These are phyloP conservation scores for Penicillium sp. DNA, from an alignment of 2,329 filamentous ascomycete genomes.

Conservation along the genomic window DNA sequence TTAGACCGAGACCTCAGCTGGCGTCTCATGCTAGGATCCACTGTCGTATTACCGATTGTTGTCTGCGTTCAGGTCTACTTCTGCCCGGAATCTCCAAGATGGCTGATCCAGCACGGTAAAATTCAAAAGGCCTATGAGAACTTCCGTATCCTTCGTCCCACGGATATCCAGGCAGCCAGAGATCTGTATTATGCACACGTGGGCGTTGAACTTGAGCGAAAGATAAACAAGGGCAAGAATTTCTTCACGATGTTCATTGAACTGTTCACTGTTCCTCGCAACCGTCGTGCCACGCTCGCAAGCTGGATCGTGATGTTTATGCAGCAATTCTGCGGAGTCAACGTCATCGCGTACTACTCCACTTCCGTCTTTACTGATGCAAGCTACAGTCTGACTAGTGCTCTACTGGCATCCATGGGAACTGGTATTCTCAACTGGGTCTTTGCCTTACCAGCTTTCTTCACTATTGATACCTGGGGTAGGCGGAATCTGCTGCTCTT, in stretches of 20 bases:
- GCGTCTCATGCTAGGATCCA: constrained; percentile 68
- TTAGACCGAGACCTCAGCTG: constrained; percentile 56
- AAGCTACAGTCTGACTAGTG: constrained; percentile 51
- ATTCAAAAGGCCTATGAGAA: constrained; percentile 50
- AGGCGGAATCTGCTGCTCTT: constrained; percentile 61
- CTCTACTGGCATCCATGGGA: constrained; percentile 61
- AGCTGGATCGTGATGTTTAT: constrained; percentile 66
- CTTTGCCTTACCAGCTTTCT: constrained; percentile 63
- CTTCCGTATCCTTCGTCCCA: constrained; percentile 49
- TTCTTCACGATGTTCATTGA: constrained; percentile 56
- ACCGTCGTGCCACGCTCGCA: constrained; percentile 58
- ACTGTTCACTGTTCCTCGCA: constrained; percentile 61
- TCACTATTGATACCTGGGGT: constrained; percentile 66
- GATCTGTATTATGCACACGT: constrained; percentile 58
- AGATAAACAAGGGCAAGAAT: constrained; percentile 52
- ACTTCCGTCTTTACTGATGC: constrained; percentile 61
- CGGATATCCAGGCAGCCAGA: constrained; percentile 54
- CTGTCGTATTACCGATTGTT: constrained; percentile 58
- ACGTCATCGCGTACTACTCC: constrained; percentile 62
- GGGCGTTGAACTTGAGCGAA: constrained; percentile 61
- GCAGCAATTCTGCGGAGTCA: constrained; percentile 59
- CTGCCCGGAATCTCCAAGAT: constrained; percentile 58
- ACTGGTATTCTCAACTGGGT: constrained; percentile 66
- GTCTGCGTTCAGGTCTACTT: constrained; percentile 63
- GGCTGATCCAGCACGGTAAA: constrained; percentile 52